These are phyloP conservation scores for Arabidopsis lyrata DNA, from an alignment of 441 rosid genomes.

Conservation along the genomic window DNA sequence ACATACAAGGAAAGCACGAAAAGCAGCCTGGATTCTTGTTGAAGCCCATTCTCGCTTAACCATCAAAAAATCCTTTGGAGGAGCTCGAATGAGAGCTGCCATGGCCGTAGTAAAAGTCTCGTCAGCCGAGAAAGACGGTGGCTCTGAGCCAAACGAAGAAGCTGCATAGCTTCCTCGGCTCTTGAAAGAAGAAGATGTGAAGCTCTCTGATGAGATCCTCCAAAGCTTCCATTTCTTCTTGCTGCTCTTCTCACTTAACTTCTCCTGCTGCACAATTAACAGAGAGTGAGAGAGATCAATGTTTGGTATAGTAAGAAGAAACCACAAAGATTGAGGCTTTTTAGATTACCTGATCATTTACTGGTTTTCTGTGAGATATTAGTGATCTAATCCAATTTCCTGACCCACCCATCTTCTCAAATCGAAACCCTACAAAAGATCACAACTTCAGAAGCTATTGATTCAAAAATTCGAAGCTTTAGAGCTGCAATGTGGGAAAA, in stretches of 20 bases:
- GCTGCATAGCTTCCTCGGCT: conserved; percentile 47
- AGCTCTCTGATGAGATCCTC: conserved; percentile 87
- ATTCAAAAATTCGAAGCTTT: conserved; percentile 8
- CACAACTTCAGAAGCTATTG: conserved; percentile 13
- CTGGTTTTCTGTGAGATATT: conserved; percentile 56
- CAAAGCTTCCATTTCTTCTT: conserved; percentile 94
- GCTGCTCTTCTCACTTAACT: conserved; percentile 54
- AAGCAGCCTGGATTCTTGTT: conserved; percentile 77
- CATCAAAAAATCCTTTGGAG: conserved; percentile 64
- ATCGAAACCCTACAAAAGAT: conserved; percentile 4
- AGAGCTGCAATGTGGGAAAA: not conserved
- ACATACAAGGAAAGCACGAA: conserved; percentile 74
- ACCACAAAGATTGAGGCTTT: not conserved
- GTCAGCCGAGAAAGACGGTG: conserved; percentile 49
- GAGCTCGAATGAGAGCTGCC: conserved; percentile 78
- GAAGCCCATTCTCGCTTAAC: conserved; percentile 84
- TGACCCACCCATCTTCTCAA: conserved; percentile 76
- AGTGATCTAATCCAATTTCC: conserved; percentile 86
- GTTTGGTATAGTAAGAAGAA: not conserved
- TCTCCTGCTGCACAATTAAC: conserved; percentile 47
- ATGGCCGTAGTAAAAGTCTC: conserved; percentile 65
- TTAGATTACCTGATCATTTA: conserved; percentile 51
- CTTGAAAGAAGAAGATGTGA: conserved; percentile 48
- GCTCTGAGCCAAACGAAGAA: conserved; percentile 56
- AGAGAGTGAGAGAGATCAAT: not conserved